Evolutionary conservation across 768 basidiomycete species (phyloP).

Genomic region (Tulasnella sp.): DNA sequence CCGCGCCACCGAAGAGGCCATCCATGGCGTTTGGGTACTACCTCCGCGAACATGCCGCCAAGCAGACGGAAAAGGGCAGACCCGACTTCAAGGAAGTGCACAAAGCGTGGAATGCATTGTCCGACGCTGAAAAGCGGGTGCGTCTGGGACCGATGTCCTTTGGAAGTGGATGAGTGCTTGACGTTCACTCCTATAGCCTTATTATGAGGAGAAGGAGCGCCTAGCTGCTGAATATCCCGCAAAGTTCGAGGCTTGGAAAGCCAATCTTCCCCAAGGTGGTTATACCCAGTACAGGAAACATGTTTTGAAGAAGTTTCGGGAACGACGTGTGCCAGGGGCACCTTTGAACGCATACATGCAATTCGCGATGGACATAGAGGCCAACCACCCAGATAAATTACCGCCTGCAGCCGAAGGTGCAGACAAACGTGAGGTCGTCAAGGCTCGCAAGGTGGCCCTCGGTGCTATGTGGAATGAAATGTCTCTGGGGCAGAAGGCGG

Average conservation of each 20-base stretch:
- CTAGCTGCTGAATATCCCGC: too few species aligned
- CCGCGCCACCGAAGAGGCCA: not conserved
- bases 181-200: too few species aligned
- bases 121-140: constrained; percentile 3
- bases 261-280: not conserved
- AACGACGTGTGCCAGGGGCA: not conserved
- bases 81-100: not conserved
- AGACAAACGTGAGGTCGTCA: not conserved
- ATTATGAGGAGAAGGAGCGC: too few species aligned
- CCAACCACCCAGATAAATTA: not conserved
- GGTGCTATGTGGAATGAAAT: not conserved
- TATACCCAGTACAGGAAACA: not conserved
- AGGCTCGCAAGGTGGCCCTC: not conserved
- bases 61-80: not conserved
- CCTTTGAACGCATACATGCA: not conserved
- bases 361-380: not conserved
- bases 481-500: constrained; percentile 12
- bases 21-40: not conserved
- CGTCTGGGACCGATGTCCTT: not conserved
- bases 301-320: not conserved
- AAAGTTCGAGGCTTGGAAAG: constrained; percentile 7
- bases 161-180: too few species aligned
- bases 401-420: not conserved
- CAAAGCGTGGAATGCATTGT: not conserved
- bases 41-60: not conserved